These are phyloP conservation scores for Centella asiatica DNA, from an alignment of 129 eudicot genomes.

Conservation along the genomic window DNA sequence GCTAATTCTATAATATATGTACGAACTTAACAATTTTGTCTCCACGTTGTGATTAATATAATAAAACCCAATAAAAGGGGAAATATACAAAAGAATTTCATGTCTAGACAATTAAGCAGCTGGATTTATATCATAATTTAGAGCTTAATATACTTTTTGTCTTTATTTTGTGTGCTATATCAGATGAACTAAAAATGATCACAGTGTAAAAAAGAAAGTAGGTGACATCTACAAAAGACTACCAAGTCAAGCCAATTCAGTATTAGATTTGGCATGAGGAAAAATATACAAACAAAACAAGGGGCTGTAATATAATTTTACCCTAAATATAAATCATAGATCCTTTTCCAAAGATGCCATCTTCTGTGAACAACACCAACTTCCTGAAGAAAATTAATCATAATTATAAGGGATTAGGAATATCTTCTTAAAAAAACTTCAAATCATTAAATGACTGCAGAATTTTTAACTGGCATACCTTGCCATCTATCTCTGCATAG, in stretches of 20 bases:
- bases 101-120: no score
- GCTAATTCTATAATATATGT: no score
- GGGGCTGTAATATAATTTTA: conserved; percentile 12
- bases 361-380: conserved; percentile 96
- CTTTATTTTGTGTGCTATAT: not conserved
- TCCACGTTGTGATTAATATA: no score
- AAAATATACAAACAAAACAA: not conserved
- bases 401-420: conserved; percentile 2
- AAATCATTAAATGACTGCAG: not conserved
- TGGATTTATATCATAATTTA: not conserved
- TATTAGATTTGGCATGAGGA: not conserved
- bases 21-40: no score
- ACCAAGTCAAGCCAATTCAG: not conserved
- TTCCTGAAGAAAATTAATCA: conserved; percentile 44
- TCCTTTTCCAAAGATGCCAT: conserved; percentile 99
- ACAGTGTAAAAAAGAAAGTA: not conserved
- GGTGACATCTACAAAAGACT: not conserved
- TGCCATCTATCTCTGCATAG: conserved; percentile 86
- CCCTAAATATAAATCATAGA: conserved; percentile 95
- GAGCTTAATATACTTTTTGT: not conserved
- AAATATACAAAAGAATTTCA: no score
- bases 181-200: not conserved
- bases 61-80: no score
- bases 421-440: not conserved
- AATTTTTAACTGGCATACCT: conserved; percentile 38